phyloP scores from a whole-genome alignment of 441 rosid genomes.

The Populus trichocarpa region DNA sequence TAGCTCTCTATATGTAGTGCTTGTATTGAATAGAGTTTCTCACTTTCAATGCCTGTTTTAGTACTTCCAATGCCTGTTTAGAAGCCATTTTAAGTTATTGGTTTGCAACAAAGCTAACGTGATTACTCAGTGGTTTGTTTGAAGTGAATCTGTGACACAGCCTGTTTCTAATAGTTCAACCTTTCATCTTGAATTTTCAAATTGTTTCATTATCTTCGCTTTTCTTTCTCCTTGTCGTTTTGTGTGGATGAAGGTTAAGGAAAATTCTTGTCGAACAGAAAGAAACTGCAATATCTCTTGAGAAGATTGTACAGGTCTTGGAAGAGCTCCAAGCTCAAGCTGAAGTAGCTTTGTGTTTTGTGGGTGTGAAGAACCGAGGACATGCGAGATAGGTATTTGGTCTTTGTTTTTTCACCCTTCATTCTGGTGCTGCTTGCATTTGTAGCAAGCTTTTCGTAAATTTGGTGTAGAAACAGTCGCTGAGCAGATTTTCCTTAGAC shows the following conservation, averaged over 20 bases:
- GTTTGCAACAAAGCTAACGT: no score
- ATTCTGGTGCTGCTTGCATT: background rate
- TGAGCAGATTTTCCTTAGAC: no score
- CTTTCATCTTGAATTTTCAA: background rate
- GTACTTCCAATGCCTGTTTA: no score
- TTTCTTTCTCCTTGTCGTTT: constrained; percentile 1
- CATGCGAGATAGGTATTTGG: background rate
- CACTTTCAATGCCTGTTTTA: no score
- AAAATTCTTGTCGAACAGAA: constrained; percentile 58
- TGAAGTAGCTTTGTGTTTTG: constrained; percentile 92
- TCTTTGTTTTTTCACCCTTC: background rate
- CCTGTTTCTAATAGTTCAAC: background rate
- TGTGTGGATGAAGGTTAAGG: constrained; percentile 54
- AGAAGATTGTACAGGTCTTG: constrained; percentile 71
- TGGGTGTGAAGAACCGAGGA: constrained; percentile 58
- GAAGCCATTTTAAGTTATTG: no score
- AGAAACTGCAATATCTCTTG: constrained; percentile 50
- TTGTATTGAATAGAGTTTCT: no score
- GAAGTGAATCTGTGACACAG: background rate
- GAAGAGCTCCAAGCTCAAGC: constrained; percentile 96
- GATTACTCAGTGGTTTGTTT: background rate
- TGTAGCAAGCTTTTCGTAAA: background rate
- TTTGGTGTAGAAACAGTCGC: background rate
- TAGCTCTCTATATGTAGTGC: no score
- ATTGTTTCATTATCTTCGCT: background rate